Evolutionary conservation across 257 asterid species (phyloP).

Genomic region (Salvia splendens): DNA sequence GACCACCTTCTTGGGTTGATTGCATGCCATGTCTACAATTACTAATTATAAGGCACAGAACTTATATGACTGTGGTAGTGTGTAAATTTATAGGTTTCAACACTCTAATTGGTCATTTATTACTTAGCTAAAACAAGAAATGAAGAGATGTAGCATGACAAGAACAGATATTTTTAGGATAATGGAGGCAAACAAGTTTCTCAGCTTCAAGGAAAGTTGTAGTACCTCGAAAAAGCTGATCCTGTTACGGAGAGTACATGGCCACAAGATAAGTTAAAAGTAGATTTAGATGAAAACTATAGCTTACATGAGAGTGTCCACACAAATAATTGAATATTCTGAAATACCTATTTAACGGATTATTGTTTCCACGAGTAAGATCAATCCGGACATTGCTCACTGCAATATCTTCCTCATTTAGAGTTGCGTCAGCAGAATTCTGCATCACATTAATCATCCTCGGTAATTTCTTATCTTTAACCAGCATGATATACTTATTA

Average conservation of each 20-base stretch:
- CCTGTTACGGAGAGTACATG: conserved; percentile 53
- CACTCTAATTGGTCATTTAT: not conserved
- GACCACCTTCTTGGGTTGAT: conserved; percentile 9
- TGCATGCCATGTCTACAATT: no score
- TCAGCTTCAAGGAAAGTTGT: conserved; percentile 8
- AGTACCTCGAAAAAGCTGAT: conserved; percentile 80
- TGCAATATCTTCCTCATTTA: conserved; percentile 69
- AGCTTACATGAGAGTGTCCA: conserved; percentile 1
- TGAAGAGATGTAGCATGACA: not conserved
- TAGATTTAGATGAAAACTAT: conserved; percentile 24
- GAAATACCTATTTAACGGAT: conserved; percentile 76
- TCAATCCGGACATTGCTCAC: conserved; percentile 79
- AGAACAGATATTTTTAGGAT: not conserved
- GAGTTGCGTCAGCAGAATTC: conserved; percentile 51
- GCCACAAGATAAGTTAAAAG: conserved; percentile 25
- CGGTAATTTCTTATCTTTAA: conserved; percentile 27
- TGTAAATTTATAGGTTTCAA: not conserved
- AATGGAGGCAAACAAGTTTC: not conserved
- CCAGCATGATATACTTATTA: conserved; percentile 1
- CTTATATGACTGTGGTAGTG: not conserved
- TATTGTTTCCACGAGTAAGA: conserved; percentile 66
- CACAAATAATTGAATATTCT: conserved; percentile 4
- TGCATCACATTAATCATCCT: conserved; percentile 40
- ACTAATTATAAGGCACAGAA: not conserved
- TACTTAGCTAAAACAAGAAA: not conserved